Evolutionary conservation across 2,329 filamentous ascomycete species (phyloP), one percentile per base, ranked within the genome.

Genomic region (Pseudogymnoascus sp.): DNA sequence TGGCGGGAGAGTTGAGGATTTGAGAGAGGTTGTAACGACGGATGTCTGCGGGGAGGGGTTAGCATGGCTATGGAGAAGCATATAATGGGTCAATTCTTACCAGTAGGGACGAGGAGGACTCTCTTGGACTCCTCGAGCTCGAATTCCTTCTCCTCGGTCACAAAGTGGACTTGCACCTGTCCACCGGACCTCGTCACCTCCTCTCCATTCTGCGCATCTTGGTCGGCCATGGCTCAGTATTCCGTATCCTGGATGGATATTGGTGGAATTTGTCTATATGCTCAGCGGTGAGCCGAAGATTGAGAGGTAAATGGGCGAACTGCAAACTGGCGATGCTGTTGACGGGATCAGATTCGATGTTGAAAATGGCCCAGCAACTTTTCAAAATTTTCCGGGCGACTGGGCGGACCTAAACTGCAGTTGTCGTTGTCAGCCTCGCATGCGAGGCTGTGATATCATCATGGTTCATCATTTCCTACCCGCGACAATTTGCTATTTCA

Each of bases 1-100:
- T 87, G 35, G 84, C 84, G 78, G 86, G 84, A 70, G 86, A 88
- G 75, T 89, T 89, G 73, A 89, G 80, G 65, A 89, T 85, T 64
- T 85, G 82, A 16, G 86, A 89, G 62, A 89, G 79, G 69, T 85
- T 86, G 83, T 88, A 88, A 71, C 86, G 83, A 72, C 85, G 84
- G 69, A 89, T 84, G 68, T 87, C 85, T 84, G 65, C 21, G 33
- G 18, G n/a, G 40, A 60, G 40, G 50, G 14, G 38, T 65, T 47
- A 66, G 64, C 59, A 59, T 16, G 38, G 21, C 8, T 56, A 28
- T 18, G 21, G 8, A 33, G 47, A 56, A 18, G 50, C 28, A 56
- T 12, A 33, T 0, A 7, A 33, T 33, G 8, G 14, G 25, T 7
- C 53, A 31, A 16, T 61, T 65, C 75, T 65, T 72, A 84, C 84